Base-by-base conservation (phyloP, 208 protist genomes). In the Acanthamoeba royreba region DNA sequence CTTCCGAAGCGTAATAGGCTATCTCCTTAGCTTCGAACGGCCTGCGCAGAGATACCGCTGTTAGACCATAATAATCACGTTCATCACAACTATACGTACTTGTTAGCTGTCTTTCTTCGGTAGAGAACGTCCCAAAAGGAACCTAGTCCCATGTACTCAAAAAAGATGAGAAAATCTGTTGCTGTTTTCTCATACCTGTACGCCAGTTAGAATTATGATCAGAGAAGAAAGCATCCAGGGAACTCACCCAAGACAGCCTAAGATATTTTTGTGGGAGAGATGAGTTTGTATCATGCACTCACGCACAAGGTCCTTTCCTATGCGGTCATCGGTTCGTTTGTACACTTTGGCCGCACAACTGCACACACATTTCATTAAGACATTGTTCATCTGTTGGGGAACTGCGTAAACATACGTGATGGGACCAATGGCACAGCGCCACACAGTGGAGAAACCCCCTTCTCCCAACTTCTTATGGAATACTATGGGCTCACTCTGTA, bases 211-310 rank as follows among this genome's bases (percentile, higher is more conserved):
- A 9, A 28, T 42, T 22, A 49, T 17, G 5, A 46, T 28, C 40
- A 49, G 7, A 15, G 0, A 49, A 47, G 7, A 4, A 49, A 49
- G 52, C 17, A 61, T 17, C 17, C 19, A 61, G 52, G 22, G 22
- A 49, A 49, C 9, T 33, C 19, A 85, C 17, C 81, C 81, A 40
- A 89, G 46, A 33, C 81, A 89, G 11, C 53, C 35, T 1, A 89
- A n/a, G 15, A 89, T 89, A 52, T 89, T 89, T 25, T 89, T 89
- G 81, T 89, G 81, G 81, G 8, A 45, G 53, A 89, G 81, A 40
- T 66, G 81, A 7, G 46, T 66, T 40, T 89, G 81, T 19, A 89
- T 69, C 81, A 89, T 83, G 72, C 72, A 83, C 72, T 83, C 72
- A 4, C 72, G 72, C 72, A 83, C 72, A 17, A 83, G 72, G 7